Base-by-base conservation (phyloP, 2,329 filamentous ascomycete genomes). In the Sporothrix pallida region DNA sequence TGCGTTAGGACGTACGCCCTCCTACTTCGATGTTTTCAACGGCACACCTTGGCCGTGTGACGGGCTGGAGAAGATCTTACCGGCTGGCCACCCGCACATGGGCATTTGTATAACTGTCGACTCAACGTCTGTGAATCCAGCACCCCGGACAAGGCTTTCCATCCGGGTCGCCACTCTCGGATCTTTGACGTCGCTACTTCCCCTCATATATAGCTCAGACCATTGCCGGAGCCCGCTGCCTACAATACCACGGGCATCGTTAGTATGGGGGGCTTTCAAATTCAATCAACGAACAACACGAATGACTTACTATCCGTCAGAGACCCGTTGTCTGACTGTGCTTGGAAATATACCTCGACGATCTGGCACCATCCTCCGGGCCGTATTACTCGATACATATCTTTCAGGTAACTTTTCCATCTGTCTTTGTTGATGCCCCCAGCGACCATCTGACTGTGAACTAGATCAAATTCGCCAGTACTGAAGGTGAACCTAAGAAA, bases 291-390 rank as follows among this genome's bases (percentile, higher is more conserved):
- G 5, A 23, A 3, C 10, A 17, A 9, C 8, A 2, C 58, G 13
- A n/a, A 48, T 8, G 20, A 77, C 86, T 81, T 79, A 87, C 89
- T 85, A 70, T 90, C 86, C 12, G 89, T 90, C 77, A 96, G 83
- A n/a, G 89, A 90, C 5, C 94, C 94, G 78, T 93, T 97, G 77
- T 95, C 90, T 0, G 93, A 97, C 80, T 97, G 95, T 37, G 93
- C 90, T 76, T 94, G 93, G 81, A 91, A 91, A 79, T 97, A 94
- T 78, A 95, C 88, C 79, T 97, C 95, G n/a, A 93, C 88, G 87
- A 97, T 91, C 79, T 97, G 94, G 74, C 92, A 87, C 93, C 94
- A 97, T 1, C 95, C 94, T 1, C 91, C 92, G 6, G 90, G 91
- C 70, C 89, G 91, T 75, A 95, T 83, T 10, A 94, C 87, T 26